Conservation (phyloP, 179 eudicot genomes). For the Beta macrorhiza region DNA sequence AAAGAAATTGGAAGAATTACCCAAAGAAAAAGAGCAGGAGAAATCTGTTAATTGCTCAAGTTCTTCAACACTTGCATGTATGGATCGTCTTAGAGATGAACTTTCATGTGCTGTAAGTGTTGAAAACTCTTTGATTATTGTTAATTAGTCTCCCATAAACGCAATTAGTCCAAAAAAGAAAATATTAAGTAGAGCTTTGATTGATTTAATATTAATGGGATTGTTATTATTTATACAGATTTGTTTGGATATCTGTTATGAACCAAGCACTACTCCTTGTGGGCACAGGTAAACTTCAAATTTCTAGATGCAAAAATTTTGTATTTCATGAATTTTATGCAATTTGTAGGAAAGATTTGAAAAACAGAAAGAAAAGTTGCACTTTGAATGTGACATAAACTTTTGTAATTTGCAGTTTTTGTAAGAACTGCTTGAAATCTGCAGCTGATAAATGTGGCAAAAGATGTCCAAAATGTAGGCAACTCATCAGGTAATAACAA, state of each 20-base stretch:
- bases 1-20: constrained; percentile 19
- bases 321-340: too few relatives aligned
- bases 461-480: constrained; percentile 90
- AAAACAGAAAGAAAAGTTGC: background rate
- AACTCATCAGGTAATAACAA: constrained; percentile 60
- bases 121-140: background rate
- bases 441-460: constrained; percentile 94
- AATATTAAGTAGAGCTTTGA: background rate
- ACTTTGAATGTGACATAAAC: background rate
- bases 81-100: constrained; percentile 79
- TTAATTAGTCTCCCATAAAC: background rate
- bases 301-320: background rate
- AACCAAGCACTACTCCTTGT: constrained; percentile 94
- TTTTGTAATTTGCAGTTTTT: constrained; percentile 52
- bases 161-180: background rate
- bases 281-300: constrained; percentile 74
- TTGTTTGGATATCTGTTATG: constrained; percentile 92
- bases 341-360: too few relatives aligned
- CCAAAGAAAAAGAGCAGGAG: constrained; percentile 26
- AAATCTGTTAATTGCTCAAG: constrained; percentile 35
- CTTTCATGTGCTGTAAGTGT: constrained; percentile 82
- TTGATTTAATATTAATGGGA: background rate
- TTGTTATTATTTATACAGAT: constrained; percentile 44
- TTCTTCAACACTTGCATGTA: constrained; percentile 46
- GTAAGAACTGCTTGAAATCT: constrained; percentile 78